phyloP scores from a whole-genome alignment of 1,284 basidiomycete species.

The Tilletia walkeri region DNA sequence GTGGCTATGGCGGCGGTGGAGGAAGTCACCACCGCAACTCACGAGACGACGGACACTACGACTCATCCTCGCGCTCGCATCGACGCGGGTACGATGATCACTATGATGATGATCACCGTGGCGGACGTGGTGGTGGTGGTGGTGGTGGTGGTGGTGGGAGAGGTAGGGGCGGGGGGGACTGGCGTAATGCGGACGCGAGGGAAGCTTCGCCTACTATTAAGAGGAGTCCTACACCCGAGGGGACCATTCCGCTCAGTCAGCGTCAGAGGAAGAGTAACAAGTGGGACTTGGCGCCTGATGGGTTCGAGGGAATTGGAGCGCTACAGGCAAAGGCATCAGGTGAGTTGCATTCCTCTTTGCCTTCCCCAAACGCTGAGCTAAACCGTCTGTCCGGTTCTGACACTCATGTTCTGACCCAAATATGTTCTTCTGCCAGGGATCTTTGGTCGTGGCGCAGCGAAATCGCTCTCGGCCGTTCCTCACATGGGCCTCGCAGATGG shows the following conservation, averaged over 20 bases:
- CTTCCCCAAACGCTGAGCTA: no score
- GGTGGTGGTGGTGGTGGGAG: not conserved
- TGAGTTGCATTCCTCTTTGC: constrained; percentile 54
- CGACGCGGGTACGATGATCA: not conserved
- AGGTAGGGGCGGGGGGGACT: constrained; percentile 46
- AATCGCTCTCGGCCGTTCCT: constrained; percentile 56
- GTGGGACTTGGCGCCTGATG: constrained; percentile 93
- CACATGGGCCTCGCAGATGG: constrained; percentile 53
- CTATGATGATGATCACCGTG: constrained; percentile 36
- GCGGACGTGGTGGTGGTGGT: constrained; percentile 57
- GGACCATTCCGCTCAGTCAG: constrained; percentile 76
- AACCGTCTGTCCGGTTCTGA: not conserved
- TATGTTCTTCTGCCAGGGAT: constrained; percentile 63
- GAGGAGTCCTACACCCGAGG: constrained; percentile 86
- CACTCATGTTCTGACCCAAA: not conserved
- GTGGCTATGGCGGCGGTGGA: constrained; percentile 28
- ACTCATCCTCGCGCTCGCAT: constrained; percentile 24
- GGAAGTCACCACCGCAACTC: constrained; percentile 23
- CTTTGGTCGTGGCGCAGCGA: constrained; percentile 64
- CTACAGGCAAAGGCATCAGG: constrained; percentile 96
- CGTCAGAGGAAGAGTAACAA: constrained; percentile 80
- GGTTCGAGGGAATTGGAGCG: constrained; percentile 90
- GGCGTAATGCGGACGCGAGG: constrained; percentile 45
- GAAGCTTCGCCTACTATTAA: constrained; percentile 69
- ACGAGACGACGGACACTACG: constrained; percentile 28